These are phyloP conservation scores for Gynostemma pentaphyllum DNA, from an alignment of 306 rosid species.

Conservation along the genomic window DNA sequence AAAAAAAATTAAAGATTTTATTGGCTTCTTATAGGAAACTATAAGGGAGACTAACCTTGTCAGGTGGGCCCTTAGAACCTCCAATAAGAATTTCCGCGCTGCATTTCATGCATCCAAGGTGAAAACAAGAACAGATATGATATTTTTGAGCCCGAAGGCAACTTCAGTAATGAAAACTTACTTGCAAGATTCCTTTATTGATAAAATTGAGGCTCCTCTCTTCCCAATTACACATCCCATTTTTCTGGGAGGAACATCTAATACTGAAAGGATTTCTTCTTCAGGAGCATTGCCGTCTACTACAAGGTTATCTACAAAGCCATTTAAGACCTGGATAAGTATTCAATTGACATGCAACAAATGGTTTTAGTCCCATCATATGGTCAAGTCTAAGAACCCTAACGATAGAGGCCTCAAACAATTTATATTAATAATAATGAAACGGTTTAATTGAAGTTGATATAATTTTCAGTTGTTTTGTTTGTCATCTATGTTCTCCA, in stretches of 20 bases:
- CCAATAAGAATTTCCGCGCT: slow-evolving; percentile 89
- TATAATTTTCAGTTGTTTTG: too few relatives aligned
- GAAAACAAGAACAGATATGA: slow-evolving; percentile 8
- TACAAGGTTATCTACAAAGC: slow-evolving; percentile 34
- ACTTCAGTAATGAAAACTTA: slow-evolving; percentile 13
- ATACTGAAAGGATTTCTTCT: slow-evolving; percentile 89
- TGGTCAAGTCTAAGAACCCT: not conserved
- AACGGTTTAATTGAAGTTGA: too few relatives aligned
- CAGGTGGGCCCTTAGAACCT: slow-evolving; percentile 82
- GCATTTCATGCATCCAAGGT: slow-evolving; percentile 16
- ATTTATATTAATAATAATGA: not conserved
- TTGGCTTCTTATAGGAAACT: not conserved
- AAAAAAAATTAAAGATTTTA: not conserved
- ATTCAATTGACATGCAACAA: slow-evolving; percentile 6
- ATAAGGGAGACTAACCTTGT: slow-evolving; percentile 58
- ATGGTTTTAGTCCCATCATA: not conserved
- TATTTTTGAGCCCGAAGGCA: slow-evolving; percentile 1
- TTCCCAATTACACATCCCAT: slow-evolving; percentile 89
- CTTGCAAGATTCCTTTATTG: slow-evolving; percentile 82
- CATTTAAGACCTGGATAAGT: slow-evolving; percentile 15
- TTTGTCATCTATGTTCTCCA: too few relatives aligned
- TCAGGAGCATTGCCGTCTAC: slow-evolving; percentile 44
- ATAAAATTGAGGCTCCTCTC: slow-evolving; percentile 66
- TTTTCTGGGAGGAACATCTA: slow-evolving; percentile 77
- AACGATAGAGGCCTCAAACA: not conserved